Conservation (phyloP, 768 basidiomycete species). For the Termitomyces sp. region DNA sequence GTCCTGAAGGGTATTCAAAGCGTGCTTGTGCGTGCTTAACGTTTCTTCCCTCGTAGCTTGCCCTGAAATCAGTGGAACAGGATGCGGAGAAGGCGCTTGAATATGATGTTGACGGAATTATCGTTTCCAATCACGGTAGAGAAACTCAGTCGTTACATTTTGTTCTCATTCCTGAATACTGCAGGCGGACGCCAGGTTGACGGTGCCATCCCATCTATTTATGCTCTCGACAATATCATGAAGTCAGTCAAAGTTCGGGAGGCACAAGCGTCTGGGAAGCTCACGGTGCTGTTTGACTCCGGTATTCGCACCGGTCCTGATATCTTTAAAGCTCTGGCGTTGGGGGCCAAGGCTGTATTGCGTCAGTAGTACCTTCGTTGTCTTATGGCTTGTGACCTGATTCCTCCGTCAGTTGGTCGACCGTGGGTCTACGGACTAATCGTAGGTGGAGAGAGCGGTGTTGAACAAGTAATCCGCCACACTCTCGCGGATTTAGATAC, state of each 20-base stretch:
- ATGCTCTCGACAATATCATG: conserved; percentile 65
- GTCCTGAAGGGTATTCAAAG: conserved; percentile 75
- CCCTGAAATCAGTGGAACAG: conserved; percentile 14
- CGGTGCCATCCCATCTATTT: conserved; percentile 69
- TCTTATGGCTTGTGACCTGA: not conserved
- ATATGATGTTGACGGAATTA: conserved; percentile 60
- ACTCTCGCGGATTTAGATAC: conserved; percentile 66
- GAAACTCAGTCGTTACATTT: not conserved
- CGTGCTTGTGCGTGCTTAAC: conserved; percentile 37
- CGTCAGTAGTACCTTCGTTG: conserved; percentile 35
- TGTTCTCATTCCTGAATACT: not conserved
- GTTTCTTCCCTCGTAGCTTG: not conserved
- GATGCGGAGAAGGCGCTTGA: conserved; percentile 71
- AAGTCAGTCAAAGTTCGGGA: conserved; percentile 50
- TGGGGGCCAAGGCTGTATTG: conserved; percentile 80
- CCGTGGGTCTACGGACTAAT: conserved; percentile 71
- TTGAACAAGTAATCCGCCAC: conserved; percentile 66
- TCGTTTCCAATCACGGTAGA: conserved; percentile 78
- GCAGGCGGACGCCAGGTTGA: conserved; percentile 72
- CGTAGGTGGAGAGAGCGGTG: conserved; percentile 64
- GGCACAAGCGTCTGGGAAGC: conserved; percentile 53
- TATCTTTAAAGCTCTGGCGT: conserved; percentile 77
- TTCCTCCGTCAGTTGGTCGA: conserved; percentile 48
- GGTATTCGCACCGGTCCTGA: conserved; percentile 83
- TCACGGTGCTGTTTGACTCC: conserved; percentile 73